Evolutionary conservation across 176 grass and related monocot species (phyloP).

Genomic region (Paspalum vaginatum): DNA sequence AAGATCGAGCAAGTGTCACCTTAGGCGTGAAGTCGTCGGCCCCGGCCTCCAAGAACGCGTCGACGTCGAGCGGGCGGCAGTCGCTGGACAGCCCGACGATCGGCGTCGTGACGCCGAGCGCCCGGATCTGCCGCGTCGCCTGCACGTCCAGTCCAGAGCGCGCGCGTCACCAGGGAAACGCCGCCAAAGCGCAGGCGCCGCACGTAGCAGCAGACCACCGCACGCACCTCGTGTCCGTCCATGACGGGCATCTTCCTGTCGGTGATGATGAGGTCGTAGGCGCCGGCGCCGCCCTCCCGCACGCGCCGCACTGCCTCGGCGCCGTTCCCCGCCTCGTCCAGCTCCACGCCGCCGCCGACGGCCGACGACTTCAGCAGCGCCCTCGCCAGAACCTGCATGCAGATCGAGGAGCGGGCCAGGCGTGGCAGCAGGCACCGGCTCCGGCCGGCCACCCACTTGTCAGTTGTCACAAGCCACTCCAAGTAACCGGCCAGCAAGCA

Average conservation of each 20-base stretch:
- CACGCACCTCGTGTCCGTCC: constrained; percentile 68
- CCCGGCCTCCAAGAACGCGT: constrained; percentile 65
- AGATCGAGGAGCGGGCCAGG: background rate
- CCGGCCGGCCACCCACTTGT: no score
- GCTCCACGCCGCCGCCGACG: background rate
- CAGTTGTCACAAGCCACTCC: no score
- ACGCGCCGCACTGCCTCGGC: constrained; percentile 51
- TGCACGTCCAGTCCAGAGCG: background rate
- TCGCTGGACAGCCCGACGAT: constrained; percentile 72
- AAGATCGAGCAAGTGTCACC: constrained; percentile 18
- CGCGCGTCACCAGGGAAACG: background rate
- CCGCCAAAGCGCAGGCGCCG: background rate
- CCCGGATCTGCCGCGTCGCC: constrained; percentile 64
- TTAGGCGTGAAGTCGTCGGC: constrained; percentile 67
- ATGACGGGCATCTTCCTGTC: constrained; percentile 67
- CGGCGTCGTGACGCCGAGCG: constrained; percentile 55
- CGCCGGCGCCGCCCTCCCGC: constrained; percentile 16
- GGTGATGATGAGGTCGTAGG: constrained; percentile 66
- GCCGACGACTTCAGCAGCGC: constrained; percentile 32
- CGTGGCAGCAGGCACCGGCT: no score
- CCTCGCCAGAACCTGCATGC: constrained; percentile 50
- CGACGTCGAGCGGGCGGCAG: constrained; percentile 46
- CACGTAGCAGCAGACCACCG: background rate
- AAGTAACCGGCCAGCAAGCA: background rate
- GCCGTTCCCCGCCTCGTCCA: constrained; percentile 57